phyloP scores from a whole-genome alignment of 176 grass and related monocot genomes.

The Dendrocalamus sinicus region DNA sequence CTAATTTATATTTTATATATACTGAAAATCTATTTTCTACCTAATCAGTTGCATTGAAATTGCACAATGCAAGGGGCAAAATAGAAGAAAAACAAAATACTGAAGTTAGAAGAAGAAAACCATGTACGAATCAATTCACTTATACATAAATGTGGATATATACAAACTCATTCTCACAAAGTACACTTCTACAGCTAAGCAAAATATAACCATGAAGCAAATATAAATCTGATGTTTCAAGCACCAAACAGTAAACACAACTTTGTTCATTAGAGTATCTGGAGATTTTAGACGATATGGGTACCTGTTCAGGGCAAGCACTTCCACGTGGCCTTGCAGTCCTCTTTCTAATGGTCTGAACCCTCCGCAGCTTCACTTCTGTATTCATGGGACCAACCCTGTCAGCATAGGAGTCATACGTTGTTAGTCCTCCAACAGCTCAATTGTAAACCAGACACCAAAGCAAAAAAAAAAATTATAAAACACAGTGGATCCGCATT shows the following conservation, averaged over 20 bases:
- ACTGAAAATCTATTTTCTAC: not conserved
- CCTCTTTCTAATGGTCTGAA: constrained; percentile 36
- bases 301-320: constrained; percentile 71
- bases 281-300: not conserved
- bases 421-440: not conserved
- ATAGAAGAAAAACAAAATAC: not conserved
- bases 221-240: not conserved
- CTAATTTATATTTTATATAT: not conserved
- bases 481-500: not conserved
- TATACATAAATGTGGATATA: not conserved
- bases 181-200: not conserved
- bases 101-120: not conserved
- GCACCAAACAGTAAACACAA: not conserved
- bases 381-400: constrained; percentile 77
- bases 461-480: not conserved
- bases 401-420: constrained; percentile 14
- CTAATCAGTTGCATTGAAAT: not conserved
- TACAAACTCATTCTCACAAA: not conserved
- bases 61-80: not conserved
- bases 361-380: constrained; percentile 62
- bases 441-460: not conserved
- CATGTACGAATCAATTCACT: not conserved
- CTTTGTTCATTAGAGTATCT: not conserved
- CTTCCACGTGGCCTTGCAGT: constrained; percentile 55
- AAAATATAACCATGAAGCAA: not conserved